phyloP scores from a whole-genome alignment of 2,329 filamentous ascomycete genomes.

The Aspergillus sp. region DNA sequence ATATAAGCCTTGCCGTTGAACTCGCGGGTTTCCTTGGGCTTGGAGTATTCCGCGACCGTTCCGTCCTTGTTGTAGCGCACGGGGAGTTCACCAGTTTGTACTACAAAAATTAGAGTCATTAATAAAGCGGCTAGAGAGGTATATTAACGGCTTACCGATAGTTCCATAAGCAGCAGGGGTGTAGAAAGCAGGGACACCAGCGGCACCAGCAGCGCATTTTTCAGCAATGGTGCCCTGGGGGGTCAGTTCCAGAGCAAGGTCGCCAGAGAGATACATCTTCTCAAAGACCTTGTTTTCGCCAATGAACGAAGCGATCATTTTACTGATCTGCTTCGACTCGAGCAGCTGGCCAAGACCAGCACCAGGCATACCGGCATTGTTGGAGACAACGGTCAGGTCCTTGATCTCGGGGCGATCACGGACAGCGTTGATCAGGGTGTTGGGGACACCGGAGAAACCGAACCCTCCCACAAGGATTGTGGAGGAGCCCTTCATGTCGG shows the following conservation, averaged over 20 bases:
- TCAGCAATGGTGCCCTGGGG: conserved; percentile 89
- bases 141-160: conserved; percentile 46
- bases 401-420: conserved; percentile 57
- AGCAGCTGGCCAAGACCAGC: conserved; percentile 72
- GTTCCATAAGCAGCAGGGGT: conserved; percentile 78
- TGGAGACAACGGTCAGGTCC: conserved; percentile 74
- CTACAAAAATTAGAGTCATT: conserved; percentile 34
- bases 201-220: conserved; percentile 78
- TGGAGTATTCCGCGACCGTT: conserved; percentile 67
- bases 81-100: conserved; percentile 52
- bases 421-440: conserved; percentile 61
- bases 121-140: neutral
- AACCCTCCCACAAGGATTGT: conserved; percentile 76
- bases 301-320: conserved; percentile 74
- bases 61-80: conserved; percentile 83
- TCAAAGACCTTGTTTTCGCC: conserved; percentile 86
- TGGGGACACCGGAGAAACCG: conserved; percentile 64
- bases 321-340: conserved; percentile 68
- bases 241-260: conserved; percentile 83
- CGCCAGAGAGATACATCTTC: conserved; percentile 78
- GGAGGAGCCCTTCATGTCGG: conserved; percentile 69
- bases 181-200: conserved; percentile 85
- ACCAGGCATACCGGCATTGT: conserved; percentile 73
- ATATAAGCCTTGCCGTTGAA: conserved; percentile 73
- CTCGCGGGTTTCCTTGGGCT: conserved; percentile 67